Conservation (phyloP, 257 asterid genomes). For the Verbascum thapsus region DNA sequence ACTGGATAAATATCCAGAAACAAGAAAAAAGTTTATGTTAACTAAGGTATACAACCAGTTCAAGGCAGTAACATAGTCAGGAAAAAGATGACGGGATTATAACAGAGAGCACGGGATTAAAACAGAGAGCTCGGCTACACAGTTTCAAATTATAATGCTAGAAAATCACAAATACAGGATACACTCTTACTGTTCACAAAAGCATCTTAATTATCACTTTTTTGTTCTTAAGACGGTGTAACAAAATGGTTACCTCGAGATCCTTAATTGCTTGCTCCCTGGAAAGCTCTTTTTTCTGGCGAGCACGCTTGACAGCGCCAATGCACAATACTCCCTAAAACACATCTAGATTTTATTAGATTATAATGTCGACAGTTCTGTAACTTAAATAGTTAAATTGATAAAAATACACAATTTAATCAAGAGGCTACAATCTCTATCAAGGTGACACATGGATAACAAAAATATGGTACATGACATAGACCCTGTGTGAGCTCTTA, state of each 20-base stretch:
- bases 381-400: neutral
- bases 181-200: neutral
- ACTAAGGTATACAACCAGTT: neutral
- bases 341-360: constrained; percentile 16
- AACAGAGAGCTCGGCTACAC: too few relatives aligned
- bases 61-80: neutral
- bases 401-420: constrained; percentile 14
- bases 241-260: constrained; percentile 61
- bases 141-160: constrained; percentile 7
- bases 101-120: neutral
- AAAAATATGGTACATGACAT: too few relatives aligned
- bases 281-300: constrained; percentile 65
- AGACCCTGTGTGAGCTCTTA: too few relatives aligned
- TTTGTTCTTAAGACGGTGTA: constrained; percentile 3
- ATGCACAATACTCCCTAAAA: constrained; percentile 80
- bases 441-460: too few relatives aligned
- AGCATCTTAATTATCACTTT: constrained; percentile 4
- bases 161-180: neutral
- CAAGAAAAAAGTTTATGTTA: neutral
- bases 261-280: constrained; percentile 83
- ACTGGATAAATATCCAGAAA: constrained; percentile 2
- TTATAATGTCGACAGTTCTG: neutral
- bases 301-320: constrained; percentile 86
- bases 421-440: too few relatives aligned
- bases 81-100: too few relatives aligned